Conservation (phyloP, 768 basidiomycete species). For the Tulasnella sp. region DNA sequence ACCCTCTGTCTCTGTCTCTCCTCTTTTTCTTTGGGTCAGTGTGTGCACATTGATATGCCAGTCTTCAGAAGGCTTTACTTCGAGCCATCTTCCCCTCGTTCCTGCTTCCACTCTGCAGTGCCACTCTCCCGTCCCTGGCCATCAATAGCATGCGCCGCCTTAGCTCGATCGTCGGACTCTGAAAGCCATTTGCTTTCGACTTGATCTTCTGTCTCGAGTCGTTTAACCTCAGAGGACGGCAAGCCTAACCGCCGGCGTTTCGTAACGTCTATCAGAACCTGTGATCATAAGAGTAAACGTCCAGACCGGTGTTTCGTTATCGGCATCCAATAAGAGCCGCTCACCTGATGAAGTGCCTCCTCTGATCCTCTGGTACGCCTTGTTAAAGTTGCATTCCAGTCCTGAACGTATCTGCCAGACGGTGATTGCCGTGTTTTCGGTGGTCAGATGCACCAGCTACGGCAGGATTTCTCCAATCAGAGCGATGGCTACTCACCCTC, state of each 20-base stretch:
- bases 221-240: slow-evolving; percentile 21
- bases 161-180: slow-evolving; percentile 31
- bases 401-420: slow-evolving; percentile 19
- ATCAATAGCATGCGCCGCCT: slow-evolving; percentile 30
- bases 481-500: slow-evolving; percentile 22
- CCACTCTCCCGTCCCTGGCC: slow-evolving; percentile 35
- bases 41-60: neutral
- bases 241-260: slow-evolving; percentile 30
- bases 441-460: neutral
- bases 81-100: slow-evolving; percentile 33
- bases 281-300: slow-evolving; percentile 2
- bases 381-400: slow-evolving; percentile 26
- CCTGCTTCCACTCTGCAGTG: slow-evolving; percentile 38
- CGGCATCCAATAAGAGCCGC: slow-evolving; percentile 16
- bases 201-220: slow-evolving; percentile 33
- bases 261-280: slow-evolving; percentile 34
- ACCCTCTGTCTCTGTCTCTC: neutral
- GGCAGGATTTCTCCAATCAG: neutral
- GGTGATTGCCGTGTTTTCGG: neutral
- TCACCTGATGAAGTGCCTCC: slow-evolving; percentile 32
- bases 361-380: slow-evolving; percentile 29
- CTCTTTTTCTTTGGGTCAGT: neutral
- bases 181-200: slow-evolving; percentile 33
- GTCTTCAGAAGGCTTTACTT: neutral
- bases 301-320: neutral